phyloP scores from a whole-genome alignment of 2,329 filamentous ascomycete genomes.

The Neoascochyta sp. region DNA sequence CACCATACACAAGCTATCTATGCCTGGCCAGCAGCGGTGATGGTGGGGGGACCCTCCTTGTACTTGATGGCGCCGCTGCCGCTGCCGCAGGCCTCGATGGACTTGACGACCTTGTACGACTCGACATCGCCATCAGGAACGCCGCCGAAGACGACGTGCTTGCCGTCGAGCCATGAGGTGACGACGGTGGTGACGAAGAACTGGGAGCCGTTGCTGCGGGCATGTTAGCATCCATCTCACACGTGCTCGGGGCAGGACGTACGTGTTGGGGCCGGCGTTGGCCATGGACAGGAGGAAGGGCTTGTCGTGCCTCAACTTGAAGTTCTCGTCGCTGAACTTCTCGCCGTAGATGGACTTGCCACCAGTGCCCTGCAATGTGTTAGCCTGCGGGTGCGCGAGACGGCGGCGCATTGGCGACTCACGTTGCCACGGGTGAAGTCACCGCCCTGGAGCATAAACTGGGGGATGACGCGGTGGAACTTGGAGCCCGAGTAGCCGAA shows the following conservation, averaged over 20 bases:
- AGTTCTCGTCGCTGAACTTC: conserved; percentile 95
- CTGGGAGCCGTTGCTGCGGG: conserved; percentile 63
- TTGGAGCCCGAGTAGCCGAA: conserved; percentile 77
- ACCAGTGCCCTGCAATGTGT: conserved; percentile 67
- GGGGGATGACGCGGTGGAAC: conserved; percentile 90
- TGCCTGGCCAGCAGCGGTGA: conserved; percentile 48
- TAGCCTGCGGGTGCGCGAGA: conserved; percentile 9
- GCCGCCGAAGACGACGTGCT: conserved; percentile 82
- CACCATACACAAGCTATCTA: conserved; percentile 31
- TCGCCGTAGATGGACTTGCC: conserved; percentile 94
- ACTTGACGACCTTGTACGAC: conserved; percentile 54
- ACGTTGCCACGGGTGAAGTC: conserved; percentile 93
- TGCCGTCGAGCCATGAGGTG: conserved; percentile 68
- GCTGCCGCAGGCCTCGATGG: conserved; percentile 58
- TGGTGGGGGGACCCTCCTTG: conserved; percentile 52
- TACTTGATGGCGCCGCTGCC: conserved; percentile 51
- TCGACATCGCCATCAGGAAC: conserved; percentile 54
- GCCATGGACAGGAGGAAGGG: conserved; percentile 89
- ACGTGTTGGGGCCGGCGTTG: conserved; percentile 92
- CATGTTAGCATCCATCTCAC: conserved; percentile 10
- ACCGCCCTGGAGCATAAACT: conserved; percentile 95
- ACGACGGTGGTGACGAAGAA: conserved; percentile 70
- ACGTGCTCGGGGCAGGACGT: conserved; percentile 28
- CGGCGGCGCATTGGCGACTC: conserved; percentile 40
- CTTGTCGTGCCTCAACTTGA: conserved; percentile 66